Evolutionary conservation across 176 grass and related monocot genomes (phyloP).

Genomic region (Metroxylon sagu): DNA sequence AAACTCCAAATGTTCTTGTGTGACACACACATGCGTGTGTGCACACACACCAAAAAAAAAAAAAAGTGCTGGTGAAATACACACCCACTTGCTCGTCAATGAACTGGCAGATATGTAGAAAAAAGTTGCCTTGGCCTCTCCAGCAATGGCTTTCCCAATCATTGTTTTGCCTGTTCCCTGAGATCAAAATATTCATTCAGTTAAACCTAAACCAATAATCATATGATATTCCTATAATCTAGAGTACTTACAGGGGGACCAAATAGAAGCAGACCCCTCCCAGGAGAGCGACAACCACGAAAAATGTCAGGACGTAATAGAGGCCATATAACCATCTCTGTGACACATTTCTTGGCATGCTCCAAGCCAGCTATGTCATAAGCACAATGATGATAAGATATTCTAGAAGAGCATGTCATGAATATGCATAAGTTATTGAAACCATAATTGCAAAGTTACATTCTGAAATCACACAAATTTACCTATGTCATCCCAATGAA

Average conservation of each 20-base stretch:
- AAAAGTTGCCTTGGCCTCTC: constrained; percentile 97
- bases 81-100: constrained; percentile 96
- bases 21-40: too few relatives aligned
- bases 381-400: constrained; percentile 13
- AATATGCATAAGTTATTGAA: too few relatives aligned
- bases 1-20: too few relatives aligned
- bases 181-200: constrained; percentile 11
- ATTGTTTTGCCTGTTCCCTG: constrained; percentile 98
- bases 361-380: constrained; percentile 74
- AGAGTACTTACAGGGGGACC: constrained; percentile 81
- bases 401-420: not conserved
- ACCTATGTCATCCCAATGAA: constrained; percentile 95
- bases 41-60: constrained; percentile 14
- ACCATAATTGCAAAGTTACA: too few relatives aligned
- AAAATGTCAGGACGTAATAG: constrained; percentile 92
- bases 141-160: constrained; percentile 99
- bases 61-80: constrained; percentile 20
- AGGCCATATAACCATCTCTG: constrained; percentile 95
- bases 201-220: constrained; percentile 5
- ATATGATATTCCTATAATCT: not conserved
- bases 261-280: constrained; percentile 85
- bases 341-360: constrained; percentile 98
- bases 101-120: constrained; percentile 99
- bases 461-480: not conserved
- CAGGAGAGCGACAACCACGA: constrained; percentile 85